Conservation (phyloP, 75 land plant species). For the Sequoiadendron giganteum region DNA sequence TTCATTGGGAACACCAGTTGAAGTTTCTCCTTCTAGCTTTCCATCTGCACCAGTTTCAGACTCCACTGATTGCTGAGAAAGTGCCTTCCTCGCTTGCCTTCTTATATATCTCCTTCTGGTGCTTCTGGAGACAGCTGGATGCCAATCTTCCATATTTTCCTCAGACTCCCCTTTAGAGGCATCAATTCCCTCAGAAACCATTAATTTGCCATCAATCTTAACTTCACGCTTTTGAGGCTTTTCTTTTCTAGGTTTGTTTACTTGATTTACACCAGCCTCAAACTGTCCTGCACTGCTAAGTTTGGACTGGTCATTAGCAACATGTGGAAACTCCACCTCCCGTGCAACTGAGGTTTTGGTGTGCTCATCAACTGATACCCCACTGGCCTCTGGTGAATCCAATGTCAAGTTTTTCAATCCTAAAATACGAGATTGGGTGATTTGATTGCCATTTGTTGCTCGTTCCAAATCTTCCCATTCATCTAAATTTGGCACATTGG, state of each 20-base stretch:
- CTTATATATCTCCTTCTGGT: slow-evolving; percentile 72
- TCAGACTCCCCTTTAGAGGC: slow-evolving; percentile 62
- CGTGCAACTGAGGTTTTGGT: slow-evolving; percentile 9
- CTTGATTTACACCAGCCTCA: neutral
- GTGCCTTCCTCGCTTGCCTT: slow-evolving; percentile 64
- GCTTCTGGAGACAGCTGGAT: slow-evolving; percentile 73
- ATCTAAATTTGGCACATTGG: slow-evolving; percentile 80
- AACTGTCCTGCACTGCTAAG: slow-evolving; percentile 15
- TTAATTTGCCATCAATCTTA: slow-evolving; percentile 60
- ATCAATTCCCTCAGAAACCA: slow-evolving; percentile 69
- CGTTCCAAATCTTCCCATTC: slow-evolving; percentile 90
- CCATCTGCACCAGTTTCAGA: slow-evolving; percentile 4
- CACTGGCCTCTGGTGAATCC: slow-evolving; percentile 15
- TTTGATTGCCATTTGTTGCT: slow-evolving; percentile 17
- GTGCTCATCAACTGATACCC: slow-evolving; percentile 9
- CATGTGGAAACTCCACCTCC: neutral
- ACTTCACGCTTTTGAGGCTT: slow-evolving; percentile 26
- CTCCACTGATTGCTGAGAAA: slow-evolving; percentile 20
- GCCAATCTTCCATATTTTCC: slow-evolving; percentile 64
- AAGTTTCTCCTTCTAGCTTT: slow-evolving; percentile 13
- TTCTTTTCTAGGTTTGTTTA: slow-evolving; percentile 19
- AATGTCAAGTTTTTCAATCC: slow-evolving; percentile 60
- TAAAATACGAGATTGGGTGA: slow-evolving; percentile 58
- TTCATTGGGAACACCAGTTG: slow-evolving; percentile 8
- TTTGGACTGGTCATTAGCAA: neutral